Percentiles rank a stretch among this genome's conserved stretches.
Evolutionary conservation across 2,329 filamentous ascomycete species (phyloP).

Genomic region (Davidsoniella virescens): DNA sequence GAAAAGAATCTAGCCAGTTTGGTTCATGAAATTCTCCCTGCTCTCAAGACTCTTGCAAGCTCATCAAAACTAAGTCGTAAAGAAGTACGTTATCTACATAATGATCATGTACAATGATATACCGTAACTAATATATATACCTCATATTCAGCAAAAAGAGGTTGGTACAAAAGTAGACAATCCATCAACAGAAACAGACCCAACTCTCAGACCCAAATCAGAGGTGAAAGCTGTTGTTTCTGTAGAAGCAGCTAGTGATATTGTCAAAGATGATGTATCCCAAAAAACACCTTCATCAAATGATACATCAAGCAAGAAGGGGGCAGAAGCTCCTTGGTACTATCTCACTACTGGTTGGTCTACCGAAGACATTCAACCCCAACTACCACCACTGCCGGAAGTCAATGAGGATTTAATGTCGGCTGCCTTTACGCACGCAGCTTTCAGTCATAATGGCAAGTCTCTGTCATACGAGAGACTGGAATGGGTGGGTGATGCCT

Average conservation of each 20-base stretch:
- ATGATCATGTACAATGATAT: neutral
- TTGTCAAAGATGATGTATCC: neutral
- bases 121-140: neutral
- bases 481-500: constrained; percentile 80
- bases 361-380: constrained; percentile 29
- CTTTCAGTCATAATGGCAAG: constrained; percentile 21
- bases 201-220: neutral
- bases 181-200: neutral
- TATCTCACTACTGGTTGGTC: constrained; percentile 30
- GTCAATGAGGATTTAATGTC: constrained; percentile 40
- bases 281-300: neutral
- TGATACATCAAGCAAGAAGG: constrained; percentile 1
- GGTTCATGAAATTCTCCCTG: constrained; percentile 18
- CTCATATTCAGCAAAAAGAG: neutral
- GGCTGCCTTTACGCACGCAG: constrained; percentile 52
- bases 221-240: neutral
- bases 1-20: constrained; percentile 13
- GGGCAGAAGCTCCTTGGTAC: constrained; percentile 14
- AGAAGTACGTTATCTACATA: constrained; percentile 1
- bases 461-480: constrained; percentile 57
- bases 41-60: constrained; percentile 16
- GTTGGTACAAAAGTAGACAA: neutral
- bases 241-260: neutral
- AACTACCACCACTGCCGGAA: constrained; percentile 46
- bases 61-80: constrained; percentile 2